Base-by-base conservation (phyloP, 2,329 filamentous ascomycete species). In the Cladophialophora immunda region DNA sequence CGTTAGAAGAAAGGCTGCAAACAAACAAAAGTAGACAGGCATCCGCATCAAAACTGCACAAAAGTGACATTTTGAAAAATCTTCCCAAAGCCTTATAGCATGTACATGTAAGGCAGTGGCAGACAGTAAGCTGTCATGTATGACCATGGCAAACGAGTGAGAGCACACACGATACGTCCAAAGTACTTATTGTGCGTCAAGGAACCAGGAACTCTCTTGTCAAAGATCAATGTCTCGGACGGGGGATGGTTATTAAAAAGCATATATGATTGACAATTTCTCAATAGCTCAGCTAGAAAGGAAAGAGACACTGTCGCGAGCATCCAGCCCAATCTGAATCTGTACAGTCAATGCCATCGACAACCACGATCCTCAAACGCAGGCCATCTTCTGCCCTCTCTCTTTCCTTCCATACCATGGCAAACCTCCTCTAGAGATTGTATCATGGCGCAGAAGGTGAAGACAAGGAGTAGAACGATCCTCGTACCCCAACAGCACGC, bases 251-350 rank as follows among this genome's bases (percentile, higher is more conserved):
- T 47, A 59, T 58, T 58, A 59, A 59, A 59, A 50, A 50, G 38
- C 57, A 59, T 59, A 59, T 59, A 50, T 41, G 34, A 58, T 59
- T 59, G 19, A 50, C 27, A 59, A 59, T 45, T 27, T 59, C 36
- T 59, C 57, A 17, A 17, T 47, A 50, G 25, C 38, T 50, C 57
- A 59, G 38, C 38, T 59, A 50, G 57, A 59, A 59, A 59, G 57
- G 57, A 59, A 59, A 59, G 50, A 59, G 57, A 59, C 57, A 59
- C 41, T 34, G 22, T 45, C 41, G 50, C 57, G 52, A 50, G 57
- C 57, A 50, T 59, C 38, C 57, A 59, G 41, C 57, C 38, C 57
- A 29, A 36, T 59, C 57, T 25, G 57, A 41, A 47, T 50, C 57
- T 59, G 57, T 59, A 59, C 57, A 59, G 45, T 45, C 27, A 59